Percentiles rank a stretch among this genome's conserved stretches.
These are phyloP conservation scores for Nannizzia gypsea DNA, from an alignment of 2,329 filamentous ascomycete genomes.

Conservation along the genomic window DNA sequence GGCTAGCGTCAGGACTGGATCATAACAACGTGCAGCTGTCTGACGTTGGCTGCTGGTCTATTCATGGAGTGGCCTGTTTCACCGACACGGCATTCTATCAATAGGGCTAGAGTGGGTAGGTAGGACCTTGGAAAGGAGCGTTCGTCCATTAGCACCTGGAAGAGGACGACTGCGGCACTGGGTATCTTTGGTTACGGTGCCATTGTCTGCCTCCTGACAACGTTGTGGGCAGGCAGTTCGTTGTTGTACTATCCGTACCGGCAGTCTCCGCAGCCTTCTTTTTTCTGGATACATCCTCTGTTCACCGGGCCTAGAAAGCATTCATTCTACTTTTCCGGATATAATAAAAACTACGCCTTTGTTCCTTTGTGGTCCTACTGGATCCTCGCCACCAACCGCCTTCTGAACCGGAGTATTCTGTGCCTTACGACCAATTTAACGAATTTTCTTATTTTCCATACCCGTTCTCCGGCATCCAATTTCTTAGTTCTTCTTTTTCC, in stretches of 20 bases:
- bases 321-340: neutral
- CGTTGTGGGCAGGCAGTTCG: neutral
- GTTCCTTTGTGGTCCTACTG: neutral
- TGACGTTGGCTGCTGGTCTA: neutral
- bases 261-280: neutral
- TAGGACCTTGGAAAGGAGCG: neutral
- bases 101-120: neutral
- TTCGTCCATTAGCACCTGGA: neutral
- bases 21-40: neutral
- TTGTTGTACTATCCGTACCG: neutral
- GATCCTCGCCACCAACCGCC: neutral
- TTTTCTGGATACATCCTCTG: neutral
- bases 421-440: neutral
- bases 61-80: slow-evolving; percentile 1
- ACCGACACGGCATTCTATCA: neutral
- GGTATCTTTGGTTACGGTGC: neutral
- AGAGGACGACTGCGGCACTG: neutral
- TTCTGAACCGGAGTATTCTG: neutral
- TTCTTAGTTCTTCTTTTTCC: neutral
- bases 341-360: neutral
- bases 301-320: neutral
- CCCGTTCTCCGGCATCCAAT: neutral
- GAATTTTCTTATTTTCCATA: neutral
- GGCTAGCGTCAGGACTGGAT: neutral
- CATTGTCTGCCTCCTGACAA: neutral